These are phyloP conservation scores for Neohortaea acidophila DNA, from an alignment of 495 filamentous ascomycete species.

Conservation along the genomic window DNA sequence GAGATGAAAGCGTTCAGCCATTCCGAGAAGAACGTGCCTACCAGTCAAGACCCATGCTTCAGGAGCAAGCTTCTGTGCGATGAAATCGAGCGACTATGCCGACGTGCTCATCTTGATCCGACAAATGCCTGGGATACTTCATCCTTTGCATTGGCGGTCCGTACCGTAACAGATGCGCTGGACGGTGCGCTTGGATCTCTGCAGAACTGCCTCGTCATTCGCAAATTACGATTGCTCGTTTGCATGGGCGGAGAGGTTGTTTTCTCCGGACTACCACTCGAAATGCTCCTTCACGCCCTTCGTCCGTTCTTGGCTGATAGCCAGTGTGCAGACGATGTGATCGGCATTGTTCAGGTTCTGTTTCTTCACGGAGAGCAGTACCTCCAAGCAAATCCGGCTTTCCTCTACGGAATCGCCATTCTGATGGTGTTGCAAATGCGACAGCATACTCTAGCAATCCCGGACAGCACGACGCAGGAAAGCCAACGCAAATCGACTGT, in stretches of 20 bases:
- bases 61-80: conserved; percentile 56
- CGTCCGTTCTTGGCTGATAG: conserved; percentile 62
- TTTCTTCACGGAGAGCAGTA: conserved; percentile 51
- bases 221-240: conserved; percentile 69
- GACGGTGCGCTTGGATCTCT: conserved; percentile 78
- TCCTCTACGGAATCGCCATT: conserved; percentile 62
- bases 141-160: conserved; percentile 57
- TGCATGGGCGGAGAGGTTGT: conserved; percentile 59
- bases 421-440: conserved; percentile 60
- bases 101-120: conserved; percentile 46
- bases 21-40: conserved; percentile 44
- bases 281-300: conserved; percentile 76
- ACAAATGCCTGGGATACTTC: conserved; percentile 60
- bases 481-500: conserved; percentile 56
- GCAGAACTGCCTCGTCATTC: conserved; percentile 69
- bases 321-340: conserved; percentile 80
- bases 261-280: conserved; percentile 65
- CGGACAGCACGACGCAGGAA: conserved; percentile 59
- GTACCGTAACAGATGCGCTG: conserved; percentile 63
- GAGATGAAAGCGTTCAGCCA: conserved; percentile 49
- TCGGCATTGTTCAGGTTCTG: conserved; percentile 79
- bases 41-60: conserved; percentile 77
- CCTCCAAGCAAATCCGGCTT: conserved; percentile 45
- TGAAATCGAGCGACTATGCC: conserved; percentile 62
- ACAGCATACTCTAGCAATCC: conserved; percentile 50